Evolutionary conservation across 2,329 filamentous ascomycete species (phyloP).

Genomic region (Didymella arachidicola): DNA sequence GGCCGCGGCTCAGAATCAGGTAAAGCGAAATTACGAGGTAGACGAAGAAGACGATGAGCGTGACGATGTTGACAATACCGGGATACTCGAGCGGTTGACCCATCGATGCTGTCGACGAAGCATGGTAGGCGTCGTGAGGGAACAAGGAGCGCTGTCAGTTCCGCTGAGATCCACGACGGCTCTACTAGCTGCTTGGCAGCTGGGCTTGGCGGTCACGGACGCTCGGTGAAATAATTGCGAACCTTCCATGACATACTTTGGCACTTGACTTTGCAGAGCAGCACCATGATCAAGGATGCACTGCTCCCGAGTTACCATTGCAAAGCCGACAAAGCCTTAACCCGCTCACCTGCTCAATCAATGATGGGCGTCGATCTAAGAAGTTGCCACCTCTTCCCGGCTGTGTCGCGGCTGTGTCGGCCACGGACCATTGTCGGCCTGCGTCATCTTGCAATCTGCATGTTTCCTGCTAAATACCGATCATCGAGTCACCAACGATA

Average conservation of each 20-base stretch:
- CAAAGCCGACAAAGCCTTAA: not conserved
- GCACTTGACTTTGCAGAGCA: not conserved
- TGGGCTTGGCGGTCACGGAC: constrained; percentile 11
- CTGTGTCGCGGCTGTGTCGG: constrained; percentile 18
- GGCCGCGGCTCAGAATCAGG: constrained; percentile 42
- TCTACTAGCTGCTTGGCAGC: not conserved
- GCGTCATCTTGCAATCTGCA: constrained; percentile 19
- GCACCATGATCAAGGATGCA: not conserved
- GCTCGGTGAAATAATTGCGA: not conserved
- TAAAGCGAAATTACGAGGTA: constrained; percentile 41
- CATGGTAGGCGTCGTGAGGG: constrained; percentile 26
- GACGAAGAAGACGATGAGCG: constrained; percentile 44
- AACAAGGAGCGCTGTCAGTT: constrained; percentile 9
- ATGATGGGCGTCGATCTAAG: constrained; percentile 3
- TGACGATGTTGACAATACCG: constrained; percentile 46
- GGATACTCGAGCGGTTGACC: constrained; percentile 33
- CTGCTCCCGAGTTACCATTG: not conserved
- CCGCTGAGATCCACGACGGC: constrained; percentile 8
- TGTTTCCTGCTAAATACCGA: constrained; percentile 9
- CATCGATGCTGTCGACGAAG: constrained; percentile 33
- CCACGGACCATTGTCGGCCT: constrained; percentile 18
- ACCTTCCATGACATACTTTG: not conserved
- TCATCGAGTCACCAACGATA: constrained; percentile 7
- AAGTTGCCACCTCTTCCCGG: constrained; percentile 15
- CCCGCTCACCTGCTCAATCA: not conserved